Percentiles rank a stretch among this genome's conserved stretches.
These are phyloP conservation scores for Pyronema domesticum DNA, from an alignment of 495 filamentous ascomycete genomes.

Conservation along the genomic window DNA sequence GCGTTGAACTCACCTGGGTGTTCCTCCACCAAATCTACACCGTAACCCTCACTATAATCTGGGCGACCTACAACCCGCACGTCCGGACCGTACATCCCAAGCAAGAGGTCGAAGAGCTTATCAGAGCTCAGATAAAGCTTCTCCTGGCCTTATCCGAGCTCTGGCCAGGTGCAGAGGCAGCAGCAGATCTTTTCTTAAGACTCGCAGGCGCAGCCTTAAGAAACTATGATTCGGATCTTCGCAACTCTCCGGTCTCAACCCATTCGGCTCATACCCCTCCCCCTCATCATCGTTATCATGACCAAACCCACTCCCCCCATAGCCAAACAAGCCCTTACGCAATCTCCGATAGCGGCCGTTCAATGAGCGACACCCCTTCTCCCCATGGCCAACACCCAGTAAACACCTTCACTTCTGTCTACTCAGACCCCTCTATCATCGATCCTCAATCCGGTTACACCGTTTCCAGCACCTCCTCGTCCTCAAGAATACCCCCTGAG, in stretches of 20 bases:
- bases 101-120: slow-evolving; percentile 51
- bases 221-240: slow-evolving; percentile 48
- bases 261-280: not conserved
- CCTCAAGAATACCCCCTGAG: not conserved
- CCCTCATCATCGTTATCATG: not conserved
- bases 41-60: slow-evolving; percentile 70
- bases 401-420: not conserved
- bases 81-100: slow-evolving; percentile 50
- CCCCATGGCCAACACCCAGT: not conserved
- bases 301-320: not conserved
- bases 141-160: slow-evolving; percentile 57
- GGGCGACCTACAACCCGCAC: slow-evolving; percentile 70
- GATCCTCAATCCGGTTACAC: not conserved
- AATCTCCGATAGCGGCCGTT: not conserved
- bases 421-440: not conserved
- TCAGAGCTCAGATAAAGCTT: slow-evolving; percentile 53
- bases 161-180: slow-evolving; percentile 80
- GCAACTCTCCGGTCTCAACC: slow-evolving; percentile 12
- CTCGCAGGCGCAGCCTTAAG: slow-evolving; percentile 68
- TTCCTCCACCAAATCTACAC: slow-evolving; percentile 76
- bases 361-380: not conserved
- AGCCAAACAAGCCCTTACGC: not conserved
- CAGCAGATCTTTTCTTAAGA: slow-evolving; percentile 57
- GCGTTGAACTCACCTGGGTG: slow-evolving; percentile 79
- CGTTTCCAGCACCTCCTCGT: not conserved